A percentile compares a stretch with the other conserved stretches of the same genome.
These are phyloP conservation scores for Eucalyptus pauciflora DNA, from an alignment of 345 rosid genomes.

Conservation along the genomic window DNA sequence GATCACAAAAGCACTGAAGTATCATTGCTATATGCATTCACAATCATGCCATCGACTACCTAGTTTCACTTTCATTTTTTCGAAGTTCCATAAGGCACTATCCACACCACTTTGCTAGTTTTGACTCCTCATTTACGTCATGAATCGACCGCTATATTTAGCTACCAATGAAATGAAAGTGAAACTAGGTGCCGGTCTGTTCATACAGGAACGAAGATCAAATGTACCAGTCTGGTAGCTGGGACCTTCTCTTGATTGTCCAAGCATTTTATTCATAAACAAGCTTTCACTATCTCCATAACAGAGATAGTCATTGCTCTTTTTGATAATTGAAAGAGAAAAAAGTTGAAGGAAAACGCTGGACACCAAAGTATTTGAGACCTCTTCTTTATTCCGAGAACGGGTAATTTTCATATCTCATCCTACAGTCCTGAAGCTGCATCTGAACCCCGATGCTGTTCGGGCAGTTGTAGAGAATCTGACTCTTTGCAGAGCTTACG, in stretches of 20 bases:
- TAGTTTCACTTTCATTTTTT: neutral
- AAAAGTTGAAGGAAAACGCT: neutral
- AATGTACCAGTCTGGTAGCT: neutral
- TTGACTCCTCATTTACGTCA: neutral
- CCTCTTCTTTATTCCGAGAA: neutral
- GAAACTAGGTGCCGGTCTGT: neutral
- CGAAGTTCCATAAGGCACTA: fast-evolving
- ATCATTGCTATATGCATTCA: neutral
- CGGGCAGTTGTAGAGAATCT: neutral
- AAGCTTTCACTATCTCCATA: neutral
- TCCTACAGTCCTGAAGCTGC: neutral
- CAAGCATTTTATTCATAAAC: neutral
- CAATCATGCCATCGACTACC: neutral
- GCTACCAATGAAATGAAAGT: neutral
- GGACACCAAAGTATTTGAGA: neutral
- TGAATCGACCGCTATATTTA: neutral
- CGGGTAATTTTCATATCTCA: neutral
- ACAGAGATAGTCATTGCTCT: neutral
- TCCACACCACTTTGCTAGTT: neutral
- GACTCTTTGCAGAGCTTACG: neutral
- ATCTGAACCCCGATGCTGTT: neutral
- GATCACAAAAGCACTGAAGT: neutral
- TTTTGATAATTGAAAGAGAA: fast-evolving
- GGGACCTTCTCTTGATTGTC: neutral
- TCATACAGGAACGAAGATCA: neutral